A percentile compares a stretch with the other conserved stretches of the same genome.
phyloP scores from a whole-genome alignment of 2,329 filamentous ascomycete species.

The Corinectria fuckeliana region DNA sequence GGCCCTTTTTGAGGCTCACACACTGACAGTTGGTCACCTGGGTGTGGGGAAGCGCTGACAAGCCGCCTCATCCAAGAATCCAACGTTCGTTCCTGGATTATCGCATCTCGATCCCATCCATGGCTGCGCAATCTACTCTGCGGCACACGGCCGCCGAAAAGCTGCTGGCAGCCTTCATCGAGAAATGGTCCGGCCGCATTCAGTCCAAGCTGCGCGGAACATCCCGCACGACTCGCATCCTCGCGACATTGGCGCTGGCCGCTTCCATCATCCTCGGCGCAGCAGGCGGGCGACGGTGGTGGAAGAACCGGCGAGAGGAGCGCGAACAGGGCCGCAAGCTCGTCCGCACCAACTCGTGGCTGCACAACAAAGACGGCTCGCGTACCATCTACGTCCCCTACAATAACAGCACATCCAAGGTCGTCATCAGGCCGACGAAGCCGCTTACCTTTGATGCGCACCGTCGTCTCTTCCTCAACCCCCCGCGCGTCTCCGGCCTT shows the following conservation, averaged over 20 bases:
- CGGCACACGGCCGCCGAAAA: constrained; percentile 69
- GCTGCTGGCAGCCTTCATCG: constrained; percentile 68
- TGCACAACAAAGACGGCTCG: constrained; percentile 93
- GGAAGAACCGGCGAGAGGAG: constrained; percentile 75
- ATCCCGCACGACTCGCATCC: constrained; percentile 73
- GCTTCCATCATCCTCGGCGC: constrained; percentile 80
- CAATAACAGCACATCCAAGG: constrained; percentile 85
- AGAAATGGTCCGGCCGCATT: constrained; percentile 63
- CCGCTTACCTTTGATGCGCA: constrained; percentile 96
- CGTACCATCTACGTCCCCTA: constrained; percentile 95
- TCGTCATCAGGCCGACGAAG: constrained; percentile 90
- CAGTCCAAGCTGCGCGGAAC: constrained; percentile 65
- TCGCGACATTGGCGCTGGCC: constrained; percentile 77
- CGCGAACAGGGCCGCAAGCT: constrained; percentile 82
- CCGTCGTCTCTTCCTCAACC: constrained; percentile 88
- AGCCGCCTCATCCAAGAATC: constrained; percentile 16
- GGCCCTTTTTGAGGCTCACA: constrained; percentile 23
- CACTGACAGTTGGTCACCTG: constrained; percentile 22
- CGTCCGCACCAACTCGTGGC: constrained; percentile 87
- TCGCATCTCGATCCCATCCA: constrained; percentile 44
- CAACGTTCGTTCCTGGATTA: constrained; percentile 4
- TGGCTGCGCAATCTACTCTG: constrained; percentile 90
- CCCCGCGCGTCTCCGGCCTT: constrained; percentile 81
- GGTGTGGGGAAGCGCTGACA: constrained; percentile 33
- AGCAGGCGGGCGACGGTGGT: constrained; percentile 81